Base-by-base conservation (phyloP, 805 yeast species). In the Cyberlindnera xishuangbannaensis region DNA sequence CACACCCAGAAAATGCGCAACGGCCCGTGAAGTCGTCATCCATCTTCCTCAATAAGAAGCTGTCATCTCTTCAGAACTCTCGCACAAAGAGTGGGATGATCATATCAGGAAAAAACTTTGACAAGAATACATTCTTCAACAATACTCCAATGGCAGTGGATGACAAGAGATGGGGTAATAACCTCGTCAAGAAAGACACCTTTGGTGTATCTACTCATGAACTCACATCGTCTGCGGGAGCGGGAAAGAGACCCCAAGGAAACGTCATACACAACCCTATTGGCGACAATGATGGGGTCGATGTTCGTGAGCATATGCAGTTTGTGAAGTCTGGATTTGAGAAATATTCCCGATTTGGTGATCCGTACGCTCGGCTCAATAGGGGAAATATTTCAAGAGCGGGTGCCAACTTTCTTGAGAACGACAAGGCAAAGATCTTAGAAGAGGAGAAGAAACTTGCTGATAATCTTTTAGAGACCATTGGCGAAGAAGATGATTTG, bases 81-180 rank as follows among this genome's bases (percentile, higher is more conserved):
- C 14, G 26, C 26, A 11, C 26, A 8, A 24, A 13, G 13, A n/a
- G 14, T 9, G 15, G n/a, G n/a, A n/a, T n/a, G n/a, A n/a, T n/a
- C n/a, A n/a, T n/a, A n/a, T n/a, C n/a, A n/a, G n/a, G n/a, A 24
- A 11, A 24, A n/a, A 23, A 15, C 31, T 40, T 45, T 28, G 36
- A 48, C 23, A 41, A 27, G 24, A 23, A 42, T 27, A 36, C 40
- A 2, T 47, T 43, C 29, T 48, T 45, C 29, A 31, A 22, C 20
- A 43, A 44, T 22, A 15, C 39, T 2, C 51, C 51, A 7, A 28
- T 47, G 38, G 37, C 50, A 3, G 51, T 47, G 2, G 42, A 45
- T 30, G 53, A 48, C 31, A 24, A 30, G 11, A 35, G 44, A 10
- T 48, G 53, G 53, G 45, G 44, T 2, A n/a, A 46, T 7, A 44